These are phyloP conservation scores for Akanthomyces uredinophilus DNA, from an alignment of 2,329 filamentous ascomycete species.

Conservation along the genomic window DNA sequence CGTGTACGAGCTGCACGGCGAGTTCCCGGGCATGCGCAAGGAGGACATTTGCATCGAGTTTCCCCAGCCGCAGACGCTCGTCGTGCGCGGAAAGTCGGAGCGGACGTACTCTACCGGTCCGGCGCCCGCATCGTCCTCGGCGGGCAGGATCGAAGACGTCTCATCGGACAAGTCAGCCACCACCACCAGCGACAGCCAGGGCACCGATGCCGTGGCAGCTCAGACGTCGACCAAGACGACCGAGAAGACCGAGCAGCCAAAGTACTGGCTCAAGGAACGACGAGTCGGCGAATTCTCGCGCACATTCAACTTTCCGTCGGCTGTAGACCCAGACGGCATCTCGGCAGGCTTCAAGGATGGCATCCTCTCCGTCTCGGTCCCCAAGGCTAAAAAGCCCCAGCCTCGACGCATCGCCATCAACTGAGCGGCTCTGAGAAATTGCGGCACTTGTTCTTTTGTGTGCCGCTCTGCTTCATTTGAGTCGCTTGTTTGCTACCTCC, in stretches of 20 bases:
- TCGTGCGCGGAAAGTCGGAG: slow-evolving; percentile 53
- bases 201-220: neutral
- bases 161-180: slow-evolving; percentile 27
- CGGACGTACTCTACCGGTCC: slow-evolving; percentile 42
- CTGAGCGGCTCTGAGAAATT: too few species aligned
- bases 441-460: too few species aligned
- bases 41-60: slow-evolving; percentile 65
- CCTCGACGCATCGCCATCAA: slow-evolving; percentile 43
- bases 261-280: slow-evolving; percentile 8
- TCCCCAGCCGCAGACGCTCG: slow-evolving; percentile 59
- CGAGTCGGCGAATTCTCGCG: slow-evolving; percentile 48
- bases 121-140: slow-evolving; percentile 28
- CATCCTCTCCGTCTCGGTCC: slow-evolving; percentile 52
- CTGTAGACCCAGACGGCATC: slow-evolving; percentile 51
- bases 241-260: neutral
- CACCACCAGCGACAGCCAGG: slow-evolving; percentile 22
- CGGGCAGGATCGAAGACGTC: slow-evolving; percentile 38
- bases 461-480: too few species aligned
- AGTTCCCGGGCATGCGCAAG: slow-evolving; percentile 63
- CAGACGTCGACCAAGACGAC: neutral
- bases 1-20: slow-evolving; percentile 63
- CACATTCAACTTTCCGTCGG: slow-evolving; percentile 54
- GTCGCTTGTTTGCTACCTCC: too few species aligned
- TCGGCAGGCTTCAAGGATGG: slow-evolving; percentile 55
- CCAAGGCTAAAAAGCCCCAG: slow-evolving; percentile 52